Evolutionary conservation across 2,329 filamentous ascomycete species (phyloP).

Genomic region (Beauveria rudraprayagi): DNA sequence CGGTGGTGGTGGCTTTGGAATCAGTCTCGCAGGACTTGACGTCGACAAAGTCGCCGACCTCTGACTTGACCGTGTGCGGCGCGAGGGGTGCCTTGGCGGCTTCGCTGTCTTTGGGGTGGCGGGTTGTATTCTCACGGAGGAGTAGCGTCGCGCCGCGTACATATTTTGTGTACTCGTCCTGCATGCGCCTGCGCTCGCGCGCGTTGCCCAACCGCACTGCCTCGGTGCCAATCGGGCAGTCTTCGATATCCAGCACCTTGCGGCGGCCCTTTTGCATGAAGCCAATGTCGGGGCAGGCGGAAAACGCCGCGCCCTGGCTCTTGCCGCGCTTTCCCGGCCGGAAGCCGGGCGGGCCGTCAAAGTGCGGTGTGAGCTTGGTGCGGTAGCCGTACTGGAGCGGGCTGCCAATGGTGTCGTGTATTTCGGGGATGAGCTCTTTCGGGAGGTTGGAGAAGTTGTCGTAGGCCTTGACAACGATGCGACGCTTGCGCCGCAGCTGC

Average conservation of each 20-base stretch:
- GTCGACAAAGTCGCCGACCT: constrained; percentile 54
- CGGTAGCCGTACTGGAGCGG: constrained; percentile 89
- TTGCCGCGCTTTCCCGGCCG: constrained; percentile 38
- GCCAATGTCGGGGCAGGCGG: constrained; percentile 69
- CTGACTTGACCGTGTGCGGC: constrained; percentile 35
- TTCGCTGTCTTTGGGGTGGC: constrained; percentile 45
- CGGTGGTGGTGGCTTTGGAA: constrained; percentile 71
- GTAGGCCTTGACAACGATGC: constrained; percentile 86
- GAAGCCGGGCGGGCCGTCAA: constrained; percentile 63
- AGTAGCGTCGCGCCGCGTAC: constrained; percentile 79
- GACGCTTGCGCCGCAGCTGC: constrained; percentile 77
- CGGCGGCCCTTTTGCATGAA: constrained; percentile 83
- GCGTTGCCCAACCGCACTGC: constrained; percentile 74
- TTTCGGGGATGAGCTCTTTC: constrained; percentile 62
- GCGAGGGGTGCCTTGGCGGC: constrained; percentile 21
- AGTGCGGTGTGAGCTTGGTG: constrained; percentile 95
- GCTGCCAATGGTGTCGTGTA: constrained; percentile 81
- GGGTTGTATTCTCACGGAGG: constrained; percentile 73
- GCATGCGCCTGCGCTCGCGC: constrained; percentile 69
- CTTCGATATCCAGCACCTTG: constrained; percentile 85
- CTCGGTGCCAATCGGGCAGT: constrained; percentile 90
- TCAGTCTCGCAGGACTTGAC: constrained; percentile 86
- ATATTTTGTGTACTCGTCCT: constrained; percentile 62
- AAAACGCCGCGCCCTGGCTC: constrained; percentile 35
- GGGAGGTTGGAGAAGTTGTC: constrained; percentile 81